These are phyloP conservation scores for Pythium guiyangense DNA, from an alignment of 352 stramenopile genomes.

Conservation along the genomic window DNA sequence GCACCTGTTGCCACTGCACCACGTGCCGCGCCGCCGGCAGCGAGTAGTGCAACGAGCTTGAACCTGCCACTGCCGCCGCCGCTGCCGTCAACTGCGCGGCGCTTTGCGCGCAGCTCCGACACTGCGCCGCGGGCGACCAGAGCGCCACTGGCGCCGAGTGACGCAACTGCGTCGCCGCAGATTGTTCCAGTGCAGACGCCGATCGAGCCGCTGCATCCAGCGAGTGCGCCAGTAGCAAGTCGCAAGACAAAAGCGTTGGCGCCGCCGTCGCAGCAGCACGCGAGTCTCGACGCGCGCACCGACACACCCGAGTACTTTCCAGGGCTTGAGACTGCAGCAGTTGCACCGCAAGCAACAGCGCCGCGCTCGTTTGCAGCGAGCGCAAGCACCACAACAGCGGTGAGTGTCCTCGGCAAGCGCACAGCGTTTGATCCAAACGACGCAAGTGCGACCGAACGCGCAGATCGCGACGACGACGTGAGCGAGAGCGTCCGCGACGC, in stretches of 20 bases:
- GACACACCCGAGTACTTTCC: background rate
- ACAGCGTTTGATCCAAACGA: background rate
- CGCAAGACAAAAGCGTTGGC: background rate
- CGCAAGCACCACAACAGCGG: background rate
- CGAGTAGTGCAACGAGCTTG: background rate
- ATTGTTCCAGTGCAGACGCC: too few species aligned
- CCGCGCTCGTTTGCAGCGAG: background rate
- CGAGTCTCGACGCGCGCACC: too few species aligned
- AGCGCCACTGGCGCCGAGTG: background rate
- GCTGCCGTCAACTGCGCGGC: slow-evolving; percentile 7
- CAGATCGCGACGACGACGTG: background rate
- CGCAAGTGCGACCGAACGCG: background rate
- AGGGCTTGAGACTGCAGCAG: background rate
- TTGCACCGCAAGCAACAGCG: too few species aligned
- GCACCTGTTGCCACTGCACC: background rate
- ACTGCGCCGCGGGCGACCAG: too few species aligned
- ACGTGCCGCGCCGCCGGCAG: background rate
- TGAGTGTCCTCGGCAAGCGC: background rate
- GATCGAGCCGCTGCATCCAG: too few species aligned
- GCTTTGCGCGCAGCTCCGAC: background rate
- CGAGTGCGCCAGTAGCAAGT: too few species aligned
- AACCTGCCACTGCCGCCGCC: slow-evolving; percentile 10
- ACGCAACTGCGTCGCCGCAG: too few species aligned
- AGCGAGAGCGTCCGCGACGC: background rate
- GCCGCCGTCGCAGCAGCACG: background rate